Base-by-base conservation (phyloP, 129 eudicot species). In the Scalesia atractyloides region DNA sequence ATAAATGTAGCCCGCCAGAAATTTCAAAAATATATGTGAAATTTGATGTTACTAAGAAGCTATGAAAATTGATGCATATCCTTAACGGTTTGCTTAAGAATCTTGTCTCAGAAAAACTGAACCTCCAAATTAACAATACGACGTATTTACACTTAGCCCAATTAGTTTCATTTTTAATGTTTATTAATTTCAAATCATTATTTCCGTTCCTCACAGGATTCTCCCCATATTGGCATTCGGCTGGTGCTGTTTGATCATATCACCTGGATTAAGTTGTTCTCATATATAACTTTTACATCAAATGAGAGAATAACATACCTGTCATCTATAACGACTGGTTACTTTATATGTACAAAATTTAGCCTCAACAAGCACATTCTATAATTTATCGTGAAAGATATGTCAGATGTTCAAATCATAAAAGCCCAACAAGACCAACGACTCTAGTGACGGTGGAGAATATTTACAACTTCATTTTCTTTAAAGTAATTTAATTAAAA, bases 221-320 rank as follows among this genome's bases (percentile, higher is more conserved):
- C 19, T 59, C 65, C 47, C 47, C 37, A 63, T n/a, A 63, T 34
- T 34, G 22, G 49, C 48, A 17, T n/a, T 63, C 48, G 8, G 8
- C 7, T 62, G 12, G 47, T 34, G 68, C 24, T 62, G 15, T 62
- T n/a, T 62, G 24, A n/a, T 63, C 48, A 24, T 36, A 63, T n/a
- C 48, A 63, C 26, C 19, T 33, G 7, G 47, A 61, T 61, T 61
- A 61, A 61, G 66, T 61, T 61, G 46, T 61, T 33, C 44, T 34
- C 20, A 44, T 34, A 59, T 30, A 14, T 33, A 14, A 61, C 12
- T 61, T 30, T 61, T 11, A 15, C 36, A 33, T 34, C 66, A 61
- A n/a, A 15, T 11, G 12, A 14, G 20, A 15, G 34, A 33, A 30
- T 61, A 33, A 61, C 44, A 60, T 60, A 7, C 33, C 44, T 33